These are phyloP conservation scores for Fusarium napiforme DNA, from an alignment of 2,329 filamentous ascomycete species.

Conservation along the genomic window DNA sequence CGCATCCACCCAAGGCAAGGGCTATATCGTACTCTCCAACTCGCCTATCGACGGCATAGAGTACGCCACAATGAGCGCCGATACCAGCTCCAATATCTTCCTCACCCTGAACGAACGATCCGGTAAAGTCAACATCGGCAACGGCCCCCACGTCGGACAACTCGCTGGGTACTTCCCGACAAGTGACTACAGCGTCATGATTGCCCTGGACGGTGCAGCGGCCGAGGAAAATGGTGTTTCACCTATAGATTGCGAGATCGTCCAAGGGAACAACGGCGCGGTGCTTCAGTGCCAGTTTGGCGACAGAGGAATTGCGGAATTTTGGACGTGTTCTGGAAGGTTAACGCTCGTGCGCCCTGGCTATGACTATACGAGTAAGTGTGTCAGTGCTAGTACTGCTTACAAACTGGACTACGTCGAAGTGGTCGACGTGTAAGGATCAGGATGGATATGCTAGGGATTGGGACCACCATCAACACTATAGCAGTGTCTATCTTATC, in stretches of 20 bases:
- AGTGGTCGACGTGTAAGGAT: background rate
- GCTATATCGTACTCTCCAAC: accelerated
- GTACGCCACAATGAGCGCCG: background rate
- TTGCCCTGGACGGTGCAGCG: accelerated
- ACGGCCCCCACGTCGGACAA: background rate
- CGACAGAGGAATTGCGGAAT: accelerated
- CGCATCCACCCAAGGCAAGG: accelerated
- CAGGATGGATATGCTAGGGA: background rate
- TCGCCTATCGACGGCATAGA: accelerated
- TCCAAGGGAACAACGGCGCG: background rate
- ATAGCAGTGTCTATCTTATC: background rate
- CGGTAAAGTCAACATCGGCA: background rate
- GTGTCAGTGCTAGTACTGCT: background rate
- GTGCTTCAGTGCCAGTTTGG: background rate
- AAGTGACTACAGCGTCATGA: background rate
- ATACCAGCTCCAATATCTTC: accelerated
- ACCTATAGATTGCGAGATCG: accelerated
- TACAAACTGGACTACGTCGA: background rate
- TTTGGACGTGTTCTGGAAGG: background rate
- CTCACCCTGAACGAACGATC: background rate
- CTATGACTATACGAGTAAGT: background rate
- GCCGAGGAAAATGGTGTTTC: background rate
- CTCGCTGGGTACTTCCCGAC: accelerated
- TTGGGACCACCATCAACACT: accelerated
- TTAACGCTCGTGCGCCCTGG: background rate